Evolutionary conservation across 495 filamentous ascomycete genomes (phyloP).

Genomic region (Neurospora sp.): DNA sequence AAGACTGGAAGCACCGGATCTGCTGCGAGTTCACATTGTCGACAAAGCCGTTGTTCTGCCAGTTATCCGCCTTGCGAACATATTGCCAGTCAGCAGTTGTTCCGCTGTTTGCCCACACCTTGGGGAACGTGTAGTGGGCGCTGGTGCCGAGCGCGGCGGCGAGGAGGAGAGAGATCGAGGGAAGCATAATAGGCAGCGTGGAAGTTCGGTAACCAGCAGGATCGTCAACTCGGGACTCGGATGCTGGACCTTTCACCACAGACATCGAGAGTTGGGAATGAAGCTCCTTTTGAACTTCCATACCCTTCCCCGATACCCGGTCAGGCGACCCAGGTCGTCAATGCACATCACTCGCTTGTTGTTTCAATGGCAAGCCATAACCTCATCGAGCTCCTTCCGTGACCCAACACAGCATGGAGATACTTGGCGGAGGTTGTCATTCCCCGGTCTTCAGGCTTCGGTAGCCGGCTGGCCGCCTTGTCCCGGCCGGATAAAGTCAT

Average conservation of each 20-base stretch:
- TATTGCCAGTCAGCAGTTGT: slow-evolving; percentile 25
- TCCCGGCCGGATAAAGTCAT: background rate
- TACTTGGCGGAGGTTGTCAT: background rate
- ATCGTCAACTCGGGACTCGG: background rate
- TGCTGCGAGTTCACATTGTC: slow-evolving; percentile 31
- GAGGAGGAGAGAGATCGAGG: slow-evolving; percentile 8
- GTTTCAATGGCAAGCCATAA: background rate
- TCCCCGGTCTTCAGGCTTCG: background rate
- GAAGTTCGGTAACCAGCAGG: background rate
- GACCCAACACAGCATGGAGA: background rate
- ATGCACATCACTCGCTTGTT: background rate
- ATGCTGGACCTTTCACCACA: background rate
- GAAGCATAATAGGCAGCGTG: slow-evolving; percentile 10
- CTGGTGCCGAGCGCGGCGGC: slow-evolving; percentile 13
- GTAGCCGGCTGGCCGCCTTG: background rate
- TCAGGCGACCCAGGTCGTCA: background rate
- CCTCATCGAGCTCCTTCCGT: background rate
- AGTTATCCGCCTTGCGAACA: slow-evolving; percentile 32
- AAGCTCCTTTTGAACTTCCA: background rate
- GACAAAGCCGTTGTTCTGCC: slow-evolving; percentile 34
- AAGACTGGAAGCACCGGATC: slow-evolving; percentile 38
- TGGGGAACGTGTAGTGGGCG: slow-evolving; percentile 23
- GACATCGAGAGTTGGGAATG: background rate
- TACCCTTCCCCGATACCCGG: background rate
- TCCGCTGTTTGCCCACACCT: slow-evolving; percentile 1